Evolutionary conservation across 148 eudicot species (phyloP), one percentile per base, ranked within the genome.

Genomic region (Dysphania ambrosioides): DNA sequence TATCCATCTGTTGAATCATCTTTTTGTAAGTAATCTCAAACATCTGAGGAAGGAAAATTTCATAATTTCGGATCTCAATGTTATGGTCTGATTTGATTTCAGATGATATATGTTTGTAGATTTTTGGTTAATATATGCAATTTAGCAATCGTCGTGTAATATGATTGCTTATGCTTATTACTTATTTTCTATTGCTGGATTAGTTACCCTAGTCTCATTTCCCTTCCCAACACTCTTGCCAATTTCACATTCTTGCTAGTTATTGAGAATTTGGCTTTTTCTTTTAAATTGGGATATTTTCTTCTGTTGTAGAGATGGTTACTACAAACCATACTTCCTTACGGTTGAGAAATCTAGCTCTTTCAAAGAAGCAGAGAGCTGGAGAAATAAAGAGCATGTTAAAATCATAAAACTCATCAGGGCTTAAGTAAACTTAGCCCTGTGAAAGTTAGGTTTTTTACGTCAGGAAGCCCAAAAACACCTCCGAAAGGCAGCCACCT

Each of bases 391-490:
- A n/a, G n/a, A 35, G 64, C 68, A 32, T 6, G 36, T 18, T 30
- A 40, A 66, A 55, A 4, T 36, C 23, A 18, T 19, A 32, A 34
- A 66, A 38, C 30, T n/a, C 40, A 18, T 34, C 9, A 64, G 23
- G 60, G 79, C 63, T 62, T 42, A 26, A 70, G 31, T 31, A 68
- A 68, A 15, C 19, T 21, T 40, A 31, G 59, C 73, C 67, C 2
- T n/a, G n/a, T 60, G 57, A 55, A 30, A 61, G 71, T 70, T 41
- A 64, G 72, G 66, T 31, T 74, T 38, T 61, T 60, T n/a, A n/a
- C n/a, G n/a, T n/a, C n/a, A n/a, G n/a, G n/a, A n/a, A n/a, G n/a
- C n/a, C n/a, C n/a, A n/a, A n/a, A n/a, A n/a, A n/a, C 31, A 18
- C n/a, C 58, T 73, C 64, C 56, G 51, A 27, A 59, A 57, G 72